phyloP scores from a whole-genome alignment of 257 asterid species.

The Echium plantagineum region DNA sequence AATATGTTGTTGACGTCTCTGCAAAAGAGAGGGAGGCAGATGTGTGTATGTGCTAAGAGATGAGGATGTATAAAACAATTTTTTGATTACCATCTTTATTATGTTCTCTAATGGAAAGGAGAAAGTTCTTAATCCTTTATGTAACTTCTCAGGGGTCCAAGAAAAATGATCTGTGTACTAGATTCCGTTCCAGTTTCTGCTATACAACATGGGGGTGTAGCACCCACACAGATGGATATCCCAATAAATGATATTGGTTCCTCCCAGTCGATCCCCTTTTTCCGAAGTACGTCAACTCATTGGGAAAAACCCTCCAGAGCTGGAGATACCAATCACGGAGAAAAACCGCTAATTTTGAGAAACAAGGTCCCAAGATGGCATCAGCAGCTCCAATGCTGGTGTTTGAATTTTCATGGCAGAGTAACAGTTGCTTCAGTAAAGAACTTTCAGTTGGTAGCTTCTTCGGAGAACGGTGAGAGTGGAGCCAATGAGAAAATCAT shows the following conservation, averaged over 20 bases:
- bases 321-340: not conserved
- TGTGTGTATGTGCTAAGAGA: not conserved
- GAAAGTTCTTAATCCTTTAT: conserved; percentile 1
- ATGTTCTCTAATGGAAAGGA: not conserved
- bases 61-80: not conserved
- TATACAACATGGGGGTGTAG: not conserved
- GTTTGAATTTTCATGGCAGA: not conserved
- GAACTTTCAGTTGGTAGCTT: not conserved
- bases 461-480: not conserved
- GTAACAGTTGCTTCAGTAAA: not conserved
- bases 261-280: not conserved
- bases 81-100: not conserved
- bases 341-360: not conserved
- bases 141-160: conserved; percentile 56
- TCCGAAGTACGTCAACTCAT: not conserved
- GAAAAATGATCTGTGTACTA: conserved; percentile 74
- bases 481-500: not conserved
- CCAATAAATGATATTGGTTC: not conserved
- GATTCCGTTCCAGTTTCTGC: conserved; percentile 39
- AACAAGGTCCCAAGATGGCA: not conserved
- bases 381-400: not conserved
- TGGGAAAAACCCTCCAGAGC: not conserved
- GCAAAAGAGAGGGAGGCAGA: not conserved
- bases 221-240: not conserved
- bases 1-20: not conserved